A percentile compares a stretch with the other conserved stretches of the same genome.
Evolutionary conservation across 192 early-diverging fungal species (phyloP).

Genomic region (Backusella sp.): DNA sequence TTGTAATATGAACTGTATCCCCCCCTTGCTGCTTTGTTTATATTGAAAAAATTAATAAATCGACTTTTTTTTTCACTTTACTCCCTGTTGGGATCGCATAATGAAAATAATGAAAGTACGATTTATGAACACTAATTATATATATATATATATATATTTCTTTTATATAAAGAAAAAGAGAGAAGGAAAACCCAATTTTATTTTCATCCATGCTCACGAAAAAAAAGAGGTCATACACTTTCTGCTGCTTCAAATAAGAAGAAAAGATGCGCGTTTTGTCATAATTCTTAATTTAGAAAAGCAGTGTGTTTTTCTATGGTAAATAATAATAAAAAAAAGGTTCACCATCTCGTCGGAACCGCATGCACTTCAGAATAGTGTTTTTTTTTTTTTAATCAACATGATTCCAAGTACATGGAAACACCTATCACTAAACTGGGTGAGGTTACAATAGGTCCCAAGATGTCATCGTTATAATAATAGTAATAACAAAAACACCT

Average conservation of each 20-base stretch:
- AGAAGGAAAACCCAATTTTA: neutral
- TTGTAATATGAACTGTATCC: neutral
- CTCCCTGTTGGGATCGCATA: neutral
- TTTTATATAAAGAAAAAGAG: neutral
- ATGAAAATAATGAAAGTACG: neutral
- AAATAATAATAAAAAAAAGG: neutral
- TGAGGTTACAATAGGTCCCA: neutral
- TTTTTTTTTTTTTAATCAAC: neutral
- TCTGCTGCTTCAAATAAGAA: neutral
- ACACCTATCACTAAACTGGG: neutral
- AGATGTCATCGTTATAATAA: neutral
- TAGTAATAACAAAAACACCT: neutral
- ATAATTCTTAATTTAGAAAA: neutral
- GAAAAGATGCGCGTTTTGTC: constrained; percentile 1
- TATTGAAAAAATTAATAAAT: neutral
- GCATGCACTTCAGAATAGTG: neutral
- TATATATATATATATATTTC: too few relatives aligned
- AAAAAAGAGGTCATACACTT: neutral
- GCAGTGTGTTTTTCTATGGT: neutral
- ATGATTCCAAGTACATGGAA: neutral
- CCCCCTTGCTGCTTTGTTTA: neutral
- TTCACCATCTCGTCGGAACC: neutral
- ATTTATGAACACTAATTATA: too few relatives aligned
- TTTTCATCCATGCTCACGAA: neutral
- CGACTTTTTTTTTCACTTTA: neutral